Evolutionary conservation across 768 basidiomycete genomes (phyloP).

Genomic region (Daedaleopsis nitida): DNA sequence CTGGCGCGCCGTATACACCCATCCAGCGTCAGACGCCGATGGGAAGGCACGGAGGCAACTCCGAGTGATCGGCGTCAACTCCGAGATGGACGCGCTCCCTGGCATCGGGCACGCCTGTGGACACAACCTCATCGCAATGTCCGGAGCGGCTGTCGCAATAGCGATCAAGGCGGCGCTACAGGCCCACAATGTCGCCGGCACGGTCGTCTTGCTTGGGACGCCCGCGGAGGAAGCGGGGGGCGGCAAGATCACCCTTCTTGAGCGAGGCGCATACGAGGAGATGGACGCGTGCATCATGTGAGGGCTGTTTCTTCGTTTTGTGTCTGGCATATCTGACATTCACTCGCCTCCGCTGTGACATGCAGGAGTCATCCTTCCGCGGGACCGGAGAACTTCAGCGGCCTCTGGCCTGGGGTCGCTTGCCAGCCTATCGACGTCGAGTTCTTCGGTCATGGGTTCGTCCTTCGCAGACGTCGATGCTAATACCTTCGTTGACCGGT

Average conservation of each 20-base stretch:
- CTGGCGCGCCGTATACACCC: constrained; percentile 72
- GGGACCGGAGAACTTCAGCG: constrained; percentile 53
- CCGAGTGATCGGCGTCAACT: constrained; percentile 74
- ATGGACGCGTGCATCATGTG: constrained; percentile 86
- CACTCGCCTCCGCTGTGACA: neutral
- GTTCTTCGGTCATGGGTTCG: constrained; percentile 74
- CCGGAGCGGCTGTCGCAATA: constrained; percentile 73
- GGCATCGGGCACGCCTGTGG: constrained; percentile 69
- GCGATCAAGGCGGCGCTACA: constrained; percentile 71
- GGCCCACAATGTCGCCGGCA: constrained; percentile 63
- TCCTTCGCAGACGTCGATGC: neutral
- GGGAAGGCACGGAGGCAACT: neutral
- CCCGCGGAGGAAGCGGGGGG: constrained; percentile 82
- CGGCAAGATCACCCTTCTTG: constrained; percentile 74
- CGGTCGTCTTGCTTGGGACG: constrained; percentile 74
- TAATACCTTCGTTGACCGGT: neutral
- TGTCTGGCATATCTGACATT: too few species aligned
- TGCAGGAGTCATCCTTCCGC: constrained; percentile 74
- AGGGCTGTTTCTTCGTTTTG: constrained; percentile 5
- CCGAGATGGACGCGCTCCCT: constrained; percentile 72
- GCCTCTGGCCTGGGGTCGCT: constrained; percentile 59
- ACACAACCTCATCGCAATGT: constrained; percentile 81
- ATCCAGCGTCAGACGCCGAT: constrained; percentile 48
- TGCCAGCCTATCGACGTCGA: constrained; percentile 70
- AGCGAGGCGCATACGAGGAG: constrained; percentile 74